Evolutionary conservation across 345 rosid species (phyloP).

Genomic region (Citrus mangshanensis): DNA sequence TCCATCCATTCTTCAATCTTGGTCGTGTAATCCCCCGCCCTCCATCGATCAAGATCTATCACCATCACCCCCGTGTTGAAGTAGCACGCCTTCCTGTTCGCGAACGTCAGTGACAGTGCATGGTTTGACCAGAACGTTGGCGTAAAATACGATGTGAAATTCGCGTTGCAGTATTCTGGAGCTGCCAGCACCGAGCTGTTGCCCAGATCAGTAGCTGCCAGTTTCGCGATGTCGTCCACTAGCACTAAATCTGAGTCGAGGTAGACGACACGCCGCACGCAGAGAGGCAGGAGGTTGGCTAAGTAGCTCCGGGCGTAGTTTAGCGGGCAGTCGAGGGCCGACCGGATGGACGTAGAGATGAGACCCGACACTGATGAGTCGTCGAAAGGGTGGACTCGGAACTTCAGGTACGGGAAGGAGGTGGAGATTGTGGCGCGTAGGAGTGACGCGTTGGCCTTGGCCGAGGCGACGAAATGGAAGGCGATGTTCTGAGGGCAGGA

Average conservation of each 20-base stretch:
- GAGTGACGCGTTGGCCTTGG: conserved; percentile 46
- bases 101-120: conserved; percentile 56
- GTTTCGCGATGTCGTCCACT: conserved; percentile 83
- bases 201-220: conserved; percentile 63
- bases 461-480: conserved; percentile 82
- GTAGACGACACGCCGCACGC: conserved; percentile 81
- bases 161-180: conserved; percentile 91
- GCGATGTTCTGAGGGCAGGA: conserved; percentile 79
- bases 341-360: conserved; percentile 87
- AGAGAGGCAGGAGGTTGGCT: conserved; percentile 63
- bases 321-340: conserved; percentile 81
- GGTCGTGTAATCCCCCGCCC: conserved; percentile 58
- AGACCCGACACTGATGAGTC: conserved; percentile 61
- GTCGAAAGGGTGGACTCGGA: conserved; percentile 61
- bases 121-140: conserved; percentile 73
- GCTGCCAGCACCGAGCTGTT: conserved; percentile 65
- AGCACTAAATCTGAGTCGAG: conserved; percentile 89
- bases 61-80: conserved; percentile 94
- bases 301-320: conserved; percentile 93
- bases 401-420: conserved; percentile 82
- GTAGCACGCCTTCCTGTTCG: conserved; percentile 60
- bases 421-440: conserved; percentile 62
- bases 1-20: conserved; percentile 95
- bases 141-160: conserved; percentile 82
- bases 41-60: conserved; percentile 82